Evolutionary conservation across 768 basidiomycete genomes (phyloP).

Genomic region (Lyophyllum atratum): DNA sequence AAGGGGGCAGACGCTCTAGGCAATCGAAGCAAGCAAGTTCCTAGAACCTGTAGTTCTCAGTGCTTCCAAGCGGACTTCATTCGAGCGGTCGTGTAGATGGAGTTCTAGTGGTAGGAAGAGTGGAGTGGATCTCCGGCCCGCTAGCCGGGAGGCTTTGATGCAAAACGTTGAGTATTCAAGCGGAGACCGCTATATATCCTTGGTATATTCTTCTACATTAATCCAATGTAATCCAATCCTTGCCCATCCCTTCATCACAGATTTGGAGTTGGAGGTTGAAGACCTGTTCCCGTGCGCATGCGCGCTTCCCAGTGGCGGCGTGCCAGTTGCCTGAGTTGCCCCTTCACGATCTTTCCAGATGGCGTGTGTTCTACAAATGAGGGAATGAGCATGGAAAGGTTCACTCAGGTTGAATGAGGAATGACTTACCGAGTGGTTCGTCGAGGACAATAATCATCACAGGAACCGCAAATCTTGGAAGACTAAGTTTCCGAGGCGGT

Average conservation of each 20-base stretch:
- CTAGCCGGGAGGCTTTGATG: background rate
- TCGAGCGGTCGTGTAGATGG: background rate
- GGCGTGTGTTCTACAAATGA: constrained; percentile 48
- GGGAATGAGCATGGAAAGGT: background rate
- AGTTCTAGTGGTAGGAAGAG: background rate
- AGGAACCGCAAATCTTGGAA: constrained; percentile 60
- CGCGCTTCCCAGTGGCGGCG: constrained; percentile 43
- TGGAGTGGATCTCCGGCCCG: background rate
- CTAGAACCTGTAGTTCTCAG: background rate
- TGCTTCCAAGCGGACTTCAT: background rate
- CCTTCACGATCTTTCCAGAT: constrained; percentile 60
- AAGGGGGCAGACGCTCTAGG: too few relatives aligned
- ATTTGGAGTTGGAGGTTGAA: background rate
- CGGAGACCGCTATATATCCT: background rate
- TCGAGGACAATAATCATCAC: constrained; percentile 55
- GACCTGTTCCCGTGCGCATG: background rate
- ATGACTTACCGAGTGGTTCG: constrained; percentile 41
- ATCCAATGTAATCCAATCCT: background rate
- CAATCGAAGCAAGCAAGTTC: too few relatives aligned
- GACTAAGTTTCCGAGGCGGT: constrained; percentile 24
- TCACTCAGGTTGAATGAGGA: background rate
- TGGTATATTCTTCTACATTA: background rate
- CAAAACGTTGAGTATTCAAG: background rate
- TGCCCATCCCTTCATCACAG: constrained; percentile 1
- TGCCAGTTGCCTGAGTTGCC: constrained; percentile 48